These are phyloP conservation scores for Craterostigma plantagineum DNA, from an alignment of 257 asterid species.

Conservation along the genomic window DNA sequence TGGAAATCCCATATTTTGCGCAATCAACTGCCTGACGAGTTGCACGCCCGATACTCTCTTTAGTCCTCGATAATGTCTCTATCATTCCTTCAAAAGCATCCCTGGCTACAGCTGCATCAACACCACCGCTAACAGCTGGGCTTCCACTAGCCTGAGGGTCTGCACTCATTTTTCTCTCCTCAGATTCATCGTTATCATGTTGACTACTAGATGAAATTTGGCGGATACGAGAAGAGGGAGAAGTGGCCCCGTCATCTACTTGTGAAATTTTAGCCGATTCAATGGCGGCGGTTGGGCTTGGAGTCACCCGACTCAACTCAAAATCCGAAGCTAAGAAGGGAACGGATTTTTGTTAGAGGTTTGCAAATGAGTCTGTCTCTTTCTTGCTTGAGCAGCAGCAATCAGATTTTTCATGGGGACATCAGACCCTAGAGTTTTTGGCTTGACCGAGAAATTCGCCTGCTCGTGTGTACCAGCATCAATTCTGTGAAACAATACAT, in stretches of 20 bases:
- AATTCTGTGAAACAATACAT: slow-evolving; percentile 29
- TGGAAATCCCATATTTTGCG: slow-evolving; percentile 86
- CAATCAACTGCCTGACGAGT: slow-evolving; percentile 98
- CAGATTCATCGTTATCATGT: slow-evolving; percentile 40
- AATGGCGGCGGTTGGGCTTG: slow-evolving; percentile 28
- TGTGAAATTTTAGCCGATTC: slow-evolving; percentile 31
- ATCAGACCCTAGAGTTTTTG: slow-evolving; percentile 30
- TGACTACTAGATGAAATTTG: slow-evolving; percentile 32
- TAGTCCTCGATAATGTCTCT: slow-evolving; percentile 95
- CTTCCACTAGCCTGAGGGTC: slow-evolving; percentile 51
- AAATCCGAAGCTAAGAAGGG: slow-evolving; percentile 20
- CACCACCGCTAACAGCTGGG: slow-evolving; percentile 60
- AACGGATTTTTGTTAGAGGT: slow-evolving; percentile 22
- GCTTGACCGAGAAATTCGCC: slow-evolving; percentile 21
- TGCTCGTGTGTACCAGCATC: slow-evolving; percentile 29
- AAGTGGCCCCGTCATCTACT: slow-evolving; percentile 26
- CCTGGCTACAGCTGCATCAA: slow-evolving; percentile 99
- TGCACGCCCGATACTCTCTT: slow-evolving; percentile 97
- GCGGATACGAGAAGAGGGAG: slow-evolving; percentile 42
- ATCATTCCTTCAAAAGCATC: slow-evolving; percentile 99
- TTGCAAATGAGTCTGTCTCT: slow-evolving; percentile 46
- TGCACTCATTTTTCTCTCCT: slow-evolving; percentile 54
- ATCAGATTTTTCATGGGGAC: slow-evolving; percentile 69
- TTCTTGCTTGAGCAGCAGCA: slow-evolving; percentile 95
- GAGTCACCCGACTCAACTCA: slow-evolving; percentile 31